A percentile compares a stretch with the other conserved stretches of the same genome.
Conservation (phyloP, 148 eudicot genomes). For the Dianthus caryophyllus region DNA sequence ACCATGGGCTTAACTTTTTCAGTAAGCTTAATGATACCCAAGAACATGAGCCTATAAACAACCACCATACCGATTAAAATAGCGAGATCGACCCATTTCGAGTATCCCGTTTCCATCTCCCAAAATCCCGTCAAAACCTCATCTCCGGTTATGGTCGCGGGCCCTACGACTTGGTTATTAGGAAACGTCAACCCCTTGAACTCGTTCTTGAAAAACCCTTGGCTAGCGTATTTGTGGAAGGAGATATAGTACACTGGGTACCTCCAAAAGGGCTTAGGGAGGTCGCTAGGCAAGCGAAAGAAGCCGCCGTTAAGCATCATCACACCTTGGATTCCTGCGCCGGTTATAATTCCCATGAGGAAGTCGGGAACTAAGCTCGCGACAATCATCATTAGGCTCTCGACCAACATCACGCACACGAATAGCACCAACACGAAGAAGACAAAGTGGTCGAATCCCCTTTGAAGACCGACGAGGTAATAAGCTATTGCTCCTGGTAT, state of each 20-base stretch:
- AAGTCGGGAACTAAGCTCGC: slow-evolving; percentile 50
- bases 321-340: slow-evolving; percentile 53
- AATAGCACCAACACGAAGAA: slow-evolving; percentile 34
- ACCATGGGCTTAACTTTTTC: slow-evolving; percentile 43
- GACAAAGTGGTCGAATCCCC: slow-evolving; percentile 31
- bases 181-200: slow-evolving; percentile 42
- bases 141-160: slow-evolving; percentile 30
- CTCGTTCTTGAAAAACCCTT: slow-evolving; percentile 57
- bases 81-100: slow-evolving; percentile 61
- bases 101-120: slow-evolving; percentile 61
- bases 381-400: slow-evolving; percentile 63
- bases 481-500: slow-evolving; percentile 49
- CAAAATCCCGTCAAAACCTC: slow-evolving; percentile 43
- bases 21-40: slow-evolving; percentile 33
- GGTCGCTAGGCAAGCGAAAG: slow-evolving; percentile 51
- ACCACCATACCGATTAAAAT: slow-evolving; percentile 61
- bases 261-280: slow-evolving; percentile 49
- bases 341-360: slow-evolving; percentile 58
- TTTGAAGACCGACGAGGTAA: slow-evolving; percentile 50
- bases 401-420: slow-evolving; percentile 40
- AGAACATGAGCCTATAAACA: slow-evolving; percentile 51
- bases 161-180: slow-evolving; percentile 23
- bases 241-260: slow-evolving; percentile 50
- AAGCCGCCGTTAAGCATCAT: slow-evolving; percentile 60
- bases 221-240: slow-evolving; percentile 43